Conservation (phyloP, 1,284 basidiomycete species). For the Cryptococcus sp. region DNA sequence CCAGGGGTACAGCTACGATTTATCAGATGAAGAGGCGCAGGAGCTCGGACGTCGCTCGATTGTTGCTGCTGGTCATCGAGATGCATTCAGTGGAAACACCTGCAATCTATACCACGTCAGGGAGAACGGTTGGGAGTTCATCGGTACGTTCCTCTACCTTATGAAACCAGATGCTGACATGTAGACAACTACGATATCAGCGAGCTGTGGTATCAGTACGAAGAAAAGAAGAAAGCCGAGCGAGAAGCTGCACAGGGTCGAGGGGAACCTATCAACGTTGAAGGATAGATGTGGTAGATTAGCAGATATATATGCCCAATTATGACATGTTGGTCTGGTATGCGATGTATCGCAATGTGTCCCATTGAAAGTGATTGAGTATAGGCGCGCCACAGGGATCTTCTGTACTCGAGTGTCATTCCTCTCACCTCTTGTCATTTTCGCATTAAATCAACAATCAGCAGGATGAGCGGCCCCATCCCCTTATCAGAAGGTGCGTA, state of each 20-base stretch:
- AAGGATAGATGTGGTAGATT: background rate
- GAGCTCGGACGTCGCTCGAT: slow-evolving; percentile 93
- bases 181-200: slow-evolving; percentile 49
- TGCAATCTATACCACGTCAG: slow-evolving; percentile 95
- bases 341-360: too few species aligned
- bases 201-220: slow-evolving; percentile 49
- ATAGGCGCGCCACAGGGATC: too few species aligned
- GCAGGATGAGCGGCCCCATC: background rate
- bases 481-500: background rate
- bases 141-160: slow-evolving; percentile 57
- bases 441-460: too few species aligned
- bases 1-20: slow-evolving; percentile 82
- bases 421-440: too few species aligned
- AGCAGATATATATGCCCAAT: too few species aligned
- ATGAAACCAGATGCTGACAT: background rate
- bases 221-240: slow-evolving; percentile 44
- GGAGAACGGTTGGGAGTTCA: slow-evolving; percentile 88
- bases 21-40: slow-evolving; percentile 89
- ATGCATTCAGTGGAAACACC: slow-evolving; percentile 96
- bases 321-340: too few species aligned
- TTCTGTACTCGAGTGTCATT: too few species aligned
- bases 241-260: slow-evolving; percentile 11
- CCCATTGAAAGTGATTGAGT: too few species aligned
- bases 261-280: background rate
- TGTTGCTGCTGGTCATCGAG: slow-evolving; percentile 94